Percentiles rank a stretch among this genome's conserved stretches.
Conservation (phyloP, 163 green algal genomes). For the Prototheca stagnorum region DNA sequence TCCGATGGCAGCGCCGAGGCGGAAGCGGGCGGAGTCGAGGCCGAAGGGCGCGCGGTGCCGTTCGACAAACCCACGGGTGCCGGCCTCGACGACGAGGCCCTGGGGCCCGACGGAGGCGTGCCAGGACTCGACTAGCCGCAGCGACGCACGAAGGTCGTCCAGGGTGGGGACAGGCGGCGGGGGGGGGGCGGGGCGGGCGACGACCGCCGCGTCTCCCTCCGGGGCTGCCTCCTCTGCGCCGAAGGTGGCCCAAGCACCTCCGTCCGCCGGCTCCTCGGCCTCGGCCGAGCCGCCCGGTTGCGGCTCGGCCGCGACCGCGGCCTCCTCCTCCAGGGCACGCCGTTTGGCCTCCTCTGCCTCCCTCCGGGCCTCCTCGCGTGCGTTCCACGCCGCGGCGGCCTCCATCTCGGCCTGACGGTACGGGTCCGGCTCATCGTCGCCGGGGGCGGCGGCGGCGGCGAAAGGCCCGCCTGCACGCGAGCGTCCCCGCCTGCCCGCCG, state of each 20-base stretch:
- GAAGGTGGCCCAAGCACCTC: background rate
- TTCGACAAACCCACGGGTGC: slow-evolving; percentile 7
- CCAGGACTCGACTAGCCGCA: slow-evolving; percentile 34
- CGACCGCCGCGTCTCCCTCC: background rate
- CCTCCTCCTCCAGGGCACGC: slow-evolving; percentile 1
- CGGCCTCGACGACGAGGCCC: slow-evolving; percentile 12
- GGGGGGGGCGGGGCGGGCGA: background rate
- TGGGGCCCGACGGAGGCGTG: slow-evolving; percentile 10
- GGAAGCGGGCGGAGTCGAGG: slow-evolving; percentile 9
- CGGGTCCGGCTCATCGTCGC: background rate
- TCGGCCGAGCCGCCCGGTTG: no score
- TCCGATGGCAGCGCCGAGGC: slow-evolving; percentile 7
- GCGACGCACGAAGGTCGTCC: slow-evolving; percentile 11
- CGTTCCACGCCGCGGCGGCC: background rate
- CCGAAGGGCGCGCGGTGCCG: slow-evolving; percentile 16
- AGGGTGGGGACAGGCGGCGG: background rate
- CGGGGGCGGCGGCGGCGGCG: background rate
- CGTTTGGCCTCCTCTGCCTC: background rate
- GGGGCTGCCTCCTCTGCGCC: background rate
- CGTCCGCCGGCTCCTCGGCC: slow-evolving; percentile 1
- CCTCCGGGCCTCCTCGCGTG: background rate
- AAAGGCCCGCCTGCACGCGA: background rate
- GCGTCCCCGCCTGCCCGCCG: slow-evolving; percentile 3
- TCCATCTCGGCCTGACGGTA: slow-evolving; percentile 9
- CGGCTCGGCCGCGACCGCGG: no score